Percentiles rank a stretch among this genome's conserved stretches.
These are phyloP conservation scores for Leishmania amazonensis DNA, from an alignment of 208 protist genomes.

Conservation along the genomic window DNA sequence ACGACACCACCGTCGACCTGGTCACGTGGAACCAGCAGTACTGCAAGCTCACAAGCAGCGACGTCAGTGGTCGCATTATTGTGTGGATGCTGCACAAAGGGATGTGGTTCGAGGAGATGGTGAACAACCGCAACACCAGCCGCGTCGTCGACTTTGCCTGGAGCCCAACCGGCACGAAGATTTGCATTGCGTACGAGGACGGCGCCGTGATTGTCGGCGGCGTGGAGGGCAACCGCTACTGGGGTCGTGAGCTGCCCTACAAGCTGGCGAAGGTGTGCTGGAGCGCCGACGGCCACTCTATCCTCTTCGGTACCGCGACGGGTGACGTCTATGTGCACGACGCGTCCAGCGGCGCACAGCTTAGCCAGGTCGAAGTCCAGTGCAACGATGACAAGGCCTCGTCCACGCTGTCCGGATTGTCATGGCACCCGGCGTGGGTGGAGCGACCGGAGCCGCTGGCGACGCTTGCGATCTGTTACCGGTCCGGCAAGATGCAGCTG, in stretches of 20 bases:
- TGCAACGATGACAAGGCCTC: constrained; percentile 29
- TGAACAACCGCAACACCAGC: constrained; percentile 96
- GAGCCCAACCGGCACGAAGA: constrained; percentile 93
- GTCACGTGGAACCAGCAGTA: constrained; percentile 96
- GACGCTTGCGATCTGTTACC: constrained; percentile 91
- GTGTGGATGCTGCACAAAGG: constrained; percentile 97
- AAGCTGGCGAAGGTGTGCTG: constrained; percentile 92
- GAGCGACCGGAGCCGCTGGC: constrained; percentile 79
- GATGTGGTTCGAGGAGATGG: constrained; percentile 98
- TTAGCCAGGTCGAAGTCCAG: constrained; percentile 78
- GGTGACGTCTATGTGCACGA: constrained; percentile 94
- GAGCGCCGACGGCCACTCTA: constrained; percentile 93
- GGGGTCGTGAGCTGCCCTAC: constrained; percentile 94
- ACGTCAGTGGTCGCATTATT: constrained; percentile 95
- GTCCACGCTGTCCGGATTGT: constrained; percentile 60
- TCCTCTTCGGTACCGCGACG: constrained; percentile 91
- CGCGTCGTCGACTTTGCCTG: constrained; percentile 94
- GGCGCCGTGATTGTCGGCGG: constrained; percentile 96
- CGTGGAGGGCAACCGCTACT: constrained; percentile 95
- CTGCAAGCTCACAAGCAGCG: constrained; percentile 95
- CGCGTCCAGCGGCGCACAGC: constrained; percentile 61
- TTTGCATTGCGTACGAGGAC: constrained; percentile 98
- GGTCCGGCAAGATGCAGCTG: constrained; percentile 90
- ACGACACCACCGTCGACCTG: constrained; percentile 80
- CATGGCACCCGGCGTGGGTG: constrained; percentile 88